Conservation (phyloP, 2,329 filamentous ascomycete species). For the Penicillium sp. region DNA sequence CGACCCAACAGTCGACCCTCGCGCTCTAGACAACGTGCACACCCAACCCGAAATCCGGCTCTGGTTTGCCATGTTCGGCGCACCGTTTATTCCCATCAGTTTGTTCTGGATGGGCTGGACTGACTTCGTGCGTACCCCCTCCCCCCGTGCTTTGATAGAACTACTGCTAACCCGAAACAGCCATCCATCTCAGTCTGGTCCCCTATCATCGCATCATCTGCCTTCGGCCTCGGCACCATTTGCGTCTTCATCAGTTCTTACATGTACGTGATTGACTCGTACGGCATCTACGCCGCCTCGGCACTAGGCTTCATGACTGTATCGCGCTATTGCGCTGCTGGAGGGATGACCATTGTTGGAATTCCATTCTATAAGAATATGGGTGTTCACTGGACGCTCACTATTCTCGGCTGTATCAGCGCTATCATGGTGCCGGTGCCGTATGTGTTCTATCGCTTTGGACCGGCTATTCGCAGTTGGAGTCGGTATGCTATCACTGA, state of each 20-base stretch:
- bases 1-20: conserved; percentile 7
- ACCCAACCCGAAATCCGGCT: conserved; percentile 54
- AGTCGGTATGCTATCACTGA: conserved; percentile 19
- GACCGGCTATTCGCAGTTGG: conserved; percentile 21
- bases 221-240: conserved; percentile 54
- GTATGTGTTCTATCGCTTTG: conserved; percentile 31
- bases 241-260: conserved; percentile 53
- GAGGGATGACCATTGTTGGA: conserved; percentile 38
- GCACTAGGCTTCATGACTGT: conserved; percentile 48
- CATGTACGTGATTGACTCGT: conserved; percentile 60
- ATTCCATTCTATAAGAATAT: conserved; percentile 43
- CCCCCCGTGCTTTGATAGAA: background rate
- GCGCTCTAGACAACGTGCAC: conserved; percentile 18
- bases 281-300: conserved; percentile 53
- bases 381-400: conserved; percentile 45
- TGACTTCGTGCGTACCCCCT: conserved; percentile 18
- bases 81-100: conserved; percentile 51
- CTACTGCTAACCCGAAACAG: conserved; percentile 24
- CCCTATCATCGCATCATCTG: conserved; percentile 49
- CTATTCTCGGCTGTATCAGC: conserved; percentile 42
- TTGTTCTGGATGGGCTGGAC: conserved; percentile 64
- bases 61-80: conserved; percentile 54
- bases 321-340: conserved; percentile 41
- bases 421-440: conserved; percentile 45
- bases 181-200: conserved; percentile 51